Evolutionary conservation across 768 basidiomycete species (phyloP).

Genomic region (Auricularia cornea): DNA sequence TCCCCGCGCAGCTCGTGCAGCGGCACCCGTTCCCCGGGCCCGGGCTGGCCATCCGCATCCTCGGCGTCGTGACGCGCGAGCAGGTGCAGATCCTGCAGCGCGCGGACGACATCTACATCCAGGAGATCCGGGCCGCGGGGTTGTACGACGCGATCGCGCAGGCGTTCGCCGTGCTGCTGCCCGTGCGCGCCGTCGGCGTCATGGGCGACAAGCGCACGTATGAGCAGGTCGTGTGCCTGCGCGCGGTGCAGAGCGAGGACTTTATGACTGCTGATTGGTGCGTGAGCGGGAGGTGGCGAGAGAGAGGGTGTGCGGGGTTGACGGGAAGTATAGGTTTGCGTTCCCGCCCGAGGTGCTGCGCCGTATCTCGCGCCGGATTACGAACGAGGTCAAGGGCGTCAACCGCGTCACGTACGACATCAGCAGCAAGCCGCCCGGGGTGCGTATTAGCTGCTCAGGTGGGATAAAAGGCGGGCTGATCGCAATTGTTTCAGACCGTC

Average conservation of each 20-base stretch:
- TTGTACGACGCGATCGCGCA: conserved; percentile 92
- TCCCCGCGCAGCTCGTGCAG: conserved; percentile 87
- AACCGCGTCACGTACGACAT: conserved; percentile 96
- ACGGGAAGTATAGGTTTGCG: conserved; percentile 89
- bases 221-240: conserved; percentile 91
- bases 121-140: conserved; percentile 90
- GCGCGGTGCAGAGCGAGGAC: conserved; percentile 96
- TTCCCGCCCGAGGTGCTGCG: conserved; percentile 87
- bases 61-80: conserved; percentile 88
- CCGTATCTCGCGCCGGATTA: conserved; percentile 91
- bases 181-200: conserved; percentile 94
- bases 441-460: conserved; percentile 29
- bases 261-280: conserved; percentile 99
- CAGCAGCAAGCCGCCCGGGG: conserved; percentile 93
- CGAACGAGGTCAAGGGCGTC: conserved; percentile 94
- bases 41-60: conserved; percentile 94
- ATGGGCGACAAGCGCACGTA: conserved; percentile 97
- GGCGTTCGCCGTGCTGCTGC: conserved; percentile 92
- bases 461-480: conserved; percentile 1
- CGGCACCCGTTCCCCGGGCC: conserved; percentile 99
- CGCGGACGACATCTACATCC: conserved; percentile 94
- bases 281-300: too few species aligned
- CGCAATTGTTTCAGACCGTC: conserved; percentile 17
- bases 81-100: conserved; percentile 88
- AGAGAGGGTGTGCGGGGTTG: too few species aligned